Evolutionary conservation across 116 monocot species (phyloP).

Genomic region (Papilionanthe hybrid): DNA sequence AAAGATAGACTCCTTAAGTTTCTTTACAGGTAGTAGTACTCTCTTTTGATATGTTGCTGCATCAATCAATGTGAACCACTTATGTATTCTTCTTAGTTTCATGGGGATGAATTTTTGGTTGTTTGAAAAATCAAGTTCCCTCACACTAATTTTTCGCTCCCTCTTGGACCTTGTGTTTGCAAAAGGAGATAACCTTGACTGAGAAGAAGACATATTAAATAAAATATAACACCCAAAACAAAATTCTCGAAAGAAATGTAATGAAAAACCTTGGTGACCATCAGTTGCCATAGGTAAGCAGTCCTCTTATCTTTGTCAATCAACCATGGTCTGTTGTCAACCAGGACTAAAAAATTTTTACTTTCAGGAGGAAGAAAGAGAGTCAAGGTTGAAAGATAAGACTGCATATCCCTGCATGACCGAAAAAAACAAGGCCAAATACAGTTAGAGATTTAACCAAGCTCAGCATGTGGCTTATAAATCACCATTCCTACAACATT

Average conservation of each 20-base stretch:
- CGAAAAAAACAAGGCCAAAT: neutral
- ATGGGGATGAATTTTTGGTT: conserved; percentile 21
- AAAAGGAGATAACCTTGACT: conserved; percentile 97
- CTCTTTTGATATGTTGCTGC: conserved; percentile 51
- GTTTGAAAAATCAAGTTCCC: conserved; percentile 31
- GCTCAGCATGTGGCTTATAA: neutral
- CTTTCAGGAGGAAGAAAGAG: conserved; percentile 65
- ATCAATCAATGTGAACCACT: conserved; percentile 78
- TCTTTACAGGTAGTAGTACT: conserved; percentile 63
- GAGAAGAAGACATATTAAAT: conserved; percentile 20
- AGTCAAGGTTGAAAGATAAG: conserved; percentile 78
- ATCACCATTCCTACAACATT: neutral
- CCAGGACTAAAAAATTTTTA: conserved; percentile 79
- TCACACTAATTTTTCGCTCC: conserved; percentile 35
- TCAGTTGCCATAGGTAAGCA: conserved; percentile 89
- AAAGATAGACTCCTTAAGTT: conserved; percentile 64
- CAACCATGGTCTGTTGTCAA: conserved; percentile 90
- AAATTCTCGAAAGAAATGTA: neutral
- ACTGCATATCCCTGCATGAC: conserved; percentile 81
- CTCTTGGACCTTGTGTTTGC: conserved; percentile 63
- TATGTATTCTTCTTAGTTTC: conserved; percentile 26
- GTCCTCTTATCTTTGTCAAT: conserved; percentile 53
- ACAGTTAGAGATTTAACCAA: neutral
- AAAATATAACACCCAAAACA: neutral
- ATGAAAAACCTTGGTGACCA: conserved; percentile 85